phyloP scores from a whole-genome alignment of 2,329 filamentous ascomycete species.

The Plenodomus lindquistii region DNA sequence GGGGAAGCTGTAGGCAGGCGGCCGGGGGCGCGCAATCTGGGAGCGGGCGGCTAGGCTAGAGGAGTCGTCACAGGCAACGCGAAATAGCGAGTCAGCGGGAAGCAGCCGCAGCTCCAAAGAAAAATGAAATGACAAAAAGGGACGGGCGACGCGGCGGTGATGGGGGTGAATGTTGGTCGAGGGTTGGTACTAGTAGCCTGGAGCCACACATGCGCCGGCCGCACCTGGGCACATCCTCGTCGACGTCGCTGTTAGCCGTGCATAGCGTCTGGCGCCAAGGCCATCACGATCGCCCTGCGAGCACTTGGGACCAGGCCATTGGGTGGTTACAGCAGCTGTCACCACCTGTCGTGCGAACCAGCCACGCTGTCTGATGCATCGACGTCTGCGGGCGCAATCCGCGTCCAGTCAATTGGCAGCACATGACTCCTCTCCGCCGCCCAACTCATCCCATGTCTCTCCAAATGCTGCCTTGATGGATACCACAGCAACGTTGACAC shows the following conservation, averaged over 20 bases:
- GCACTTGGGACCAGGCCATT: constrained; percentile 11
- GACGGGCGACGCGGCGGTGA: constrained; percentile 3
- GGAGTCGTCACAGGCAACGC: constrained; percentile 2
- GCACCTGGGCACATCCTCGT: constrained; percentile 21
- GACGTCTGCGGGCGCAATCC: constrained; percentile 3
- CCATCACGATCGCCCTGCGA: neutral
- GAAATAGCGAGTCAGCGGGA: constrained; percentile 6
- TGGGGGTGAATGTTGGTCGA: constrained; percentile 12
- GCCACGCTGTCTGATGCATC: constrained; percentile 13
- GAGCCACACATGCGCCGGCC: constrained; percentile 17
- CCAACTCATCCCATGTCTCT: neutral
- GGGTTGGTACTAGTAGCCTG: too few relatives aligned
- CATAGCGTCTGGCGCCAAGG: constrained; percentile 7
- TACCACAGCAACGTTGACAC: too few relatives aligned
- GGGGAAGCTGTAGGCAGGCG: constrained; percentile 30
- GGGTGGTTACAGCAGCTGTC: constrained; percentile 26
- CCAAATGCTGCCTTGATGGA: too few relatives aligned
- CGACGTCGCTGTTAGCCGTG: constrained; percentile 14
- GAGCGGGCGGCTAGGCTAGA: constrained; percentile 22
- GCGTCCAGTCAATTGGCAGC: constrained; percentile 12
- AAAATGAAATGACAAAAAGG: neutral
- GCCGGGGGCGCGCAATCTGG: constrained; percentile 13
- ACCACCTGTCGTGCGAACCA: constrained; percentile 15
- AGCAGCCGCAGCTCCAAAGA: constrained; percentile 11
- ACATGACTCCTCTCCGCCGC: constrained; percentile 17